Conservation (phyloP, 2,329 filamentous ascomycete species). For the Fusarium secorum region DNA sequence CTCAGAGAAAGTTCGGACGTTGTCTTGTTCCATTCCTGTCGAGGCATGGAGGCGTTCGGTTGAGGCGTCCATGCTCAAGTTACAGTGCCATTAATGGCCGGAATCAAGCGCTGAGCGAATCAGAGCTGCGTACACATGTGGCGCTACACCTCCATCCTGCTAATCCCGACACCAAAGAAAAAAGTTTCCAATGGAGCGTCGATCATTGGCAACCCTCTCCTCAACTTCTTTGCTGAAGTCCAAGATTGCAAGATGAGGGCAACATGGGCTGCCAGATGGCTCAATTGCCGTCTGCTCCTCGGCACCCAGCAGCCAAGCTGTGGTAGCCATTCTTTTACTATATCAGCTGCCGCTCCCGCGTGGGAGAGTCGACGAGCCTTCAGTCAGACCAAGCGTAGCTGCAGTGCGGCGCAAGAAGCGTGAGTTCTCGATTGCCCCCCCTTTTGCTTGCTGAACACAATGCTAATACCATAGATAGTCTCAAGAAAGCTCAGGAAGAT, state of each 20-base stretch:
- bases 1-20: background rate
- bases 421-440: constrained; percentile 37
- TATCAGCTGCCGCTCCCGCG: constrained; percentile 33
- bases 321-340: constrained; percentile 41
- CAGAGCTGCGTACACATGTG: constrained; percentile 33
- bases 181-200: constrained; percentile 41
- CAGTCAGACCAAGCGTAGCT: constrained; percentile 44
- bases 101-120: constrained; percentile 29
- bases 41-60: background rate
- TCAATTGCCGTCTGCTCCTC: constrained; percentile 50
- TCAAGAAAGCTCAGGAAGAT: constrained; percentile 64
- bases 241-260: constrained; percentile 50
- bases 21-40: background rate
- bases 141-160: constrained; percentile 32
- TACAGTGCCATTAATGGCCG: constrained; percentile 20
- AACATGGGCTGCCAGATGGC: constrained; percentile 51
- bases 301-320: constrained; percentile 42
- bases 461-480: constrained; percentile 40
- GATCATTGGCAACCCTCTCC: constrained; percentile 40
- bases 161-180: constrained; percentile 40
- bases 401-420: constrained; percentile 54
- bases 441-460: background rate
- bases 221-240: constrained; percentile 39
- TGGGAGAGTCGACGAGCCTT: constrained; percentile 45
- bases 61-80: background rate